Percentiles rank a stretch among this genome's conserved stretches.
Conservation (phyloP, 768 basidiomycete species). For the Podaxis sp. region DNA sequence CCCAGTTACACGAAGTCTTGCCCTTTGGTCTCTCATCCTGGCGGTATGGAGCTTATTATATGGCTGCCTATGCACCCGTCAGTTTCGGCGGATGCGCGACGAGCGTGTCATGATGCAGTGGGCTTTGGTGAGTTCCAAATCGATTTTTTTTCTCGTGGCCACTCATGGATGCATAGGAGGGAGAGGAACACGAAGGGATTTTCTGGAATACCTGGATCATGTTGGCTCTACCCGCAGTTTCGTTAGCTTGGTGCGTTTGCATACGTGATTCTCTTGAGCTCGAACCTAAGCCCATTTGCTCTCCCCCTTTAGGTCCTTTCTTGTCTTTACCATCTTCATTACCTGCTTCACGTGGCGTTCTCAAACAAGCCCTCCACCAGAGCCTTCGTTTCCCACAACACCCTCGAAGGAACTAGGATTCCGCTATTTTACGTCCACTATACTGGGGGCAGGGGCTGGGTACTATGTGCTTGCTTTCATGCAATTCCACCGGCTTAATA, state of each 20-base stretch:
- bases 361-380: not conserved
- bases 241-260: constrained; percentile 50
- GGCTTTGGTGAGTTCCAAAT: not conserved
- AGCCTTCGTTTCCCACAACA: not conserved
- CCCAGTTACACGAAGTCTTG: constrained; percentile 1
- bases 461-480: not conserved
- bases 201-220: constrained; percentile 66
- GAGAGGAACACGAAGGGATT: constrained; percentile 28
- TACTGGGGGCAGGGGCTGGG: not conserved
- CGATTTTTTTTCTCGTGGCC: not conserved
- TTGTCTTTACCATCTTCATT: not conserved
- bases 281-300: not conserved
- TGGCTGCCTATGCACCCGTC: constrained; percentile 4
- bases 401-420: not conserved
- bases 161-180: constrained; percentile 35
- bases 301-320: not conserved
- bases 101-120: not conserved
- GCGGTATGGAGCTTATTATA: constrained; percentile 3
- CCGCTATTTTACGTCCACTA: not conserved
- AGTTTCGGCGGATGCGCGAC: constrained; percentile 2
- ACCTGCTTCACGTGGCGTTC: not conserved
- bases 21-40: not conserved
- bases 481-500: not conserved
- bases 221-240: constrained; percentile 54
- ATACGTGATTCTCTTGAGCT: not conserved